A percentile compares a stretch with the other conserved stretches of the same genome.
Evolutionary conservation across 352 stramenopile species (phyloP).

Genomic region (Globisporangium cylindrosporum): DNA sequence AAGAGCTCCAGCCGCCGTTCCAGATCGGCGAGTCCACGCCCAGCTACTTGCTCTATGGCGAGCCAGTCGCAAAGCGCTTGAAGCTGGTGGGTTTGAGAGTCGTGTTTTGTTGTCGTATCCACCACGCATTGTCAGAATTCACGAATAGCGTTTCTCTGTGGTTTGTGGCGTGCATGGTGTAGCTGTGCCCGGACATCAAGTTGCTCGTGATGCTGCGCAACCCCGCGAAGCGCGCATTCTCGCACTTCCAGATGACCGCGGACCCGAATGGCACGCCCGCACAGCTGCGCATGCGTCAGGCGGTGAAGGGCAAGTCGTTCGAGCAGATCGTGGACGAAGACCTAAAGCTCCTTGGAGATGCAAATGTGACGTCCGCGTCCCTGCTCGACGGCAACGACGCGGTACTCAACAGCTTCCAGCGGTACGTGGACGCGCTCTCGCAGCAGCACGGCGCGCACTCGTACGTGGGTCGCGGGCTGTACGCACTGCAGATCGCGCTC

Average conservation of each 20-base stretch:
- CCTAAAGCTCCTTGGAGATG: conserved; percentile 60
- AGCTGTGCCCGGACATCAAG: conserved; percentile 51
- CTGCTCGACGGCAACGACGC: conserved; percentile 20
- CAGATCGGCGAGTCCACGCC: conserved; percentile 87
- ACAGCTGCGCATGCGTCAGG: conserved; percentile 81
- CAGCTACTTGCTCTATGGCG: conserved; percentile 75
- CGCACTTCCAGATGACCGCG: conserved; percentile 93
- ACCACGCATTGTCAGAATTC: too few species aligned
- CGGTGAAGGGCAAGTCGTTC: conserved; percentile 79
- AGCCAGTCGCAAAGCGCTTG: conserved; percentile 40
- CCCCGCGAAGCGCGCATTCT: conserved; percentile 89
- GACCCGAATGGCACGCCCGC: conserved; percentile 65
- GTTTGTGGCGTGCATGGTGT: too few species aligned
- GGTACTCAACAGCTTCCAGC: conserved; percentile 34
- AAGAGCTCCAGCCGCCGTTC: conserved; percentile 49
- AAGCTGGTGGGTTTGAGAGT: conserved; percentile 37
- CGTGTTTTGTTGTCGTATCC: conserved; percentile 51
- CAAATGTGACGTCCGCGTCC: conserved; percentile 14
- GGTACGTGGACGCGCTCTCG: conserved; percentile 40
- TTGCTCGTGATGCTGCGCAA: conserved; percentile 93
- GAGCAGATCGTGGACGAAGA: conserved; percentile 87
- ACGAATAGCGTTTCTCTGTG: too few species aligned
- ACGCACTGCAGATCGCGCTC: conserved; percentile 88
- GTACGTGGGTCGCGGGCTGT: conserved; percentile 87
- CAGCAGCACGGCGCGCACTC: conserved; percentile 71